phyloP scores from a whole-genome alignment of 2,329 filamentous ascomycete species.

The Neofusicoccum sp. region DNA sequence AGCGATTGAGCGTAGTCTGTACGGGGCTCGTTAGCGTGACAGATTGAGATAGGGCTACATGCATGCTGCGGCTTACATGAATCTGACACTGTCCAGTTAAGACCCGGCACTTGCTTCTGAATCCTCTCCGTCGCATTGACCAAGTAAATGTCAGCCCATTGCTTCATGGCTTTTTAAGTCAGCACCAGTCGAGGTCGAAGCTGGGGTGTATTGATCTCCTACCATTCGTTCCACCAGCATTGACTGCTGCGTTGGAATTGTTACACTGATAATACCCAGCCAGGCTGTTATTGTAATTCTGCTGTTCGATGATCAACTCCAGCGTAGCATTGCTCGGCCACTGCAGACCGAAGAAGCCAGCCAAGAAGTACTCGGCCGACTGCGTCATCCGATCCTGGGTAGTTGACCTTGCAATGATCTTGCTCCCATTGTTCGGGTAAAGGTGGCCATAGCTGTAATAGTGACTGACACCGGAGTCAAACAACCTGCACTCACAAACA shows the following conservation, averaged over 20 bases:
- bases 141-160: conserved; percentile 67
- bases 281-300: conserved; percentile 67
- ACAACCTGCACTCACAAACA: conserved; percentile 52
- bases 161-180: conserved; percentile 42
- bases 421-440: conserved; percentile 66
- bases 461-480: conserved; percentile 67
- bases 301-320: conserved; percentile 67
- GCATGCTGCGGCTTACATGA: conserved; percentile 26
- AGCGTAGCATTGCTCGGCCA: conserved; percentile 71
- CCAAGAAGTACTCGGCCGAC: conserved; percentile 73
- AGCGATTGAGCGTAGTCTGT: conserved; percentile 66
- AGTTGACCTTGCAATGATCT: conserved; percentile 71
- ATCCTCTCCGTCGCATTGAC: conserved; percentile 63
- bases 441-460: conserved; percentile 70
- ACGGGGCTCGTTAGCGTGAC: not conserved
- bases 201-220: not conserved
- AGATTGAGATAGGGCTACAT: conserved; percentile 18
- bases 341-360: conserved; percentile 74
- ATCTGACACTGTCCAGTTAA: conserved; percentile 36
- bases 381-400: conserved; percentile 77
- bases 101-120: conserved; percentile 47
- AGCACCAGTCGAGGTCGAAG: not conserved
- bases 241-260: conserved; percentile 49
- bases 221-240: conserved; percentile 5
- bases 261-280: conserved; percentile 67